A percentile compares a stretch with the other conserved stretches of the same genome.
Conservation (phyloP, 352 stramenopile species). For the Phytopythium ostracodes region DNA sequence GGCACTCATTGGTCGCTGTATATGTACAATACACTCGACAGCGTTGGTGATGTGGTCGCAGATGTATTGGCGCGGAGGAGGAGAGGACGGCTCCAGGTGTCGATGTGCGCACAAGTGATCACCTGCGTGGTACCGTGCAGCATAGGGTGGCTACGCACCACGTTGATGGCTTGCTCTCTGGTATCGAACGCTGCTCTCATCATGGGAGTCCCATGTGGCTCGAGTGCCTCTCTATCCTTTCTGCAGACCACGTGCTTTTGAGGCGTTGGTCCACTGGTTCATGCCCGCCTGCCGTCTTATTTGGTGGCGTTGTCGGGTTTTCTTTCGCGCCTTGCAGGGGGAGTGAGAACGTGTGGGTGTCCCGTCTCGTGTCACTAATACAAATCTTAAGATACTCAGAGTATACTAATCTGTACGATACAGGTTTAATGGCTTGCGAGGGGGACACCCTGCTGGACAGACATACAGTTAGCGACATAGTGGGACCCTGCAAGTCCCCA, state of each 20-base stretch:
- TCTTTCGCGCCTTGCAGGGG: neutral
- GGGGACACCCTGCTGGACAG: neutral
- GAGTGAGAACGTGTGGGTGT: neutral
- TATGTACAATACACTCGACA: no score
- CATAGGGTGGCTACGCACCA: neutral
- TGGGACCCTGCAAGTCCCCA: neutral
- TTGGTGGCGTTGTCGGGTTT: neutral
- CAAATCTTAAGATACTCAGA: neutral
- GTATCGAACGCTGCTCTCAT: neutral
- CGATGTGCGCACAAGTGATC: no score
- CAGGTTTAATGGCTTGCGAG: neutral
- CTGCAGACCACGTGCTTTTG: neutral
- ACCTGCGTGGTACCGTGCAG: no score
- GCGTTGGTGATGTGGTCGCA: no score
- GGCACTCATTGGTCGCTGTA: no score
- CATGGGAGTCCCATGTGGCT: neutral
- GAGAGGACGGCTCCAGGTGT: neutral
- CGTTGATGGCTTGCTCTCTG: neutral
- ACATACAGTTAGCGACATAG: slow-evolving; percentile 4
- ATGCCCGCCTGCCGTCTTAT: neutral
- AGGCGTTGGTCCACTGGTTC: neutral
- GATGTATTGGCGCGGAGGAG: no score
- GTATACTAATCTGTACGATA: neutral
- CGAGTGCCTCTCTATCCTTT: neutral
- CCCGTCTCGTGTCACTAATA: neutral